Base-by-base conservation (phyloP, 331 rosid species). In the Phaseolus coccineus region DNA sequence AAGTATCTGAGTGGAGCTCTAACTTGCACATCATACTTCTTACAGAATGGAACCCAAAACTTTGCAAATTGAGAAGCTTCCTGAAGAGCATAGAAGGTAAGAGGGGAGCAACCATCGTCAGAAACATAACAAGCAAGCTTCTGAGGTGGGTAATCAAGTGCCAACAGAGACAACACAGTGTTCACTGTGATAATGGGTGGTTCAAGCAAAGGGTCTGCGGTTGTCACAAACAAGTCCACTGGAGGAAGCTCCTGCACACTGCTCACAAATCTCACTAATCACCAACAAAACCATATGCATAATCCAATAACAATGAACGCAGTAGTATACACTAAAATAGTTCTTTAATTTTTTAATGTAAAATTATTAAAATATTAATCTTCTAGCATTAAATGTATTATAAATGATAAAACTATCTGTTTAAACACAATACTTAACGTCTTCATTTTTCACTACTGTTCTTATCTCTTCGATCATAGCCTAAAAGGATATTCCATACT, bases 61-160 rank as follows among this genome's bases (percentile, higher is more conserved):
- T 73, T 64, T 0, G 94, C 96, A 79, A 91, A 93, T 33, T 88
- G 52, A 2, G 87, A 66, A 2, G 96, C 91, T 85, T 87, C 85
- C 0, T 65, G 62, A 42, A 94, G 96, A 5, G 96, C 91, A 5
- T 87, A 84, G 31, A 84, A 89, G 33, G 87, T 89, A 9, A 85
- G 31, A 5, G 88, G 83, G 14, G 97, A 94, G 46, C 98, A 94
- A 0, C 83, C 97, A 62, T 94, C 98, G 58, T 93, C 98, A 0
- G 97, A 91, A 6, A 93, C 98, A 77, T 93, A 93, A 84, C 98
- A 93, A 65, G 92, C 94, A 19, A 94, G 85, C 80, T 91, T 94
- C 40, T 87, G 31, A 12, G 92, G 11, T 15, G 94, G 98, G 27
- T 94, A 94, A 50, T 94, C 97, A 44, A 91, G 56, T 14, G 97